Conservation (phyloP, 208 protist species). For the Sergeia podlipaevii region DNA sequence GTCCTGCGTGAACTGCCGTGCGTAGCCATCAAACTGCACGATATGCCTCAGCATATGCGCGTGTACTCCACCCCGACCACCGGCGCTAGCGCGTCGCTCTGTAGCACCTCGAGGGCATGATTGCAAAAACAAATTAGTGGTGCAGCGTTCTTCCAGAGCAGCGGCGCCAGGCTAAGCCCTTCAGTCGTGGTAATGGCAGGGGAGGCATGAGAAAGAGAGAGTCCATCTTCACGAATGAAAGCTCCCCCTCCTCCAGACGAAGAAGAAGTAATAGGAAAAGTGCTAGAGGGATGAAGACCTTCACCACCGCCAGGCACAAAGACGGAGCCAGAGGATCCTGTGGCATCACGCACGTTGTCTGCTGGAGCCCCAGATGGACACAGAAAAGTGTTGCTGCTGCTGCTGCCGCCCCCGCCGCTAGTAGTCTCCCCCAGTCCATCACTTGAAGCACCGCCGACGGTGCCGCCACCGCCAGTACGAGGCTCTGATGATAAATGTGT, state of each 20-base stretch:
- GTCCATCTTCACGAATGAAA: too few relatives aligned
- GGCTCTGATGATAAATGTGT: conserved; percentile 26
- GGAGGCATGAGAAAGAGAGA: conserved; percentile 2
- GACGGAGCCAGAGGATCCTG: not conserved
- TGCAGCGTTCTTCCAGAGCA: conserved; percentile 71
- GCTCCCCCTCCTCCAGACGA: too few relatives aligned
- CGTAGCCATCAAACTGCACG: conserved; percentile 46
- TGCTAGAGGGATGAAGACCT: too few relatives aligned
- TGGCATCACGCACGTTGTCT: not conserved
- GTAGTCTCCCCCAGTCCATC: not conserved
- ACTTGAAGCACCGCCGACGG: too few relatives aligned
- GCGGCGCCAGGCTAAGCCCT: conserved; percentile 27
- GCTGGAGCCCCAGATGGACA: not conserved
- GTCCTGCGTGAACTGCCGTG: conserved; percentile 26
- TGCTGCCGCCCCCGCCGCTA: not conserved
- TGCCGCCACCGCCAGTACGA: conserved; percentile 8
- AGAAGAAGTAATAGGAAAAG: too few relatives aligned
- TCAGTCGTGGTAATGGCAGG: not conserved
- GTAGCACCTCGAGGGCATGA: conserved; percentile 69
- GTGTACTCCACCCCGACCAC: conserved; percentile 65
- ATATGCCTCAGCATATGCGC: conserved; percentile 38
- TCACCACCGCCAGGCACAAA: too few relatives aligned
- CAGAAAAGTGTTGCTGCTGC: not conserved
- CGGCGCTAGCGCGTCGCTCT: conserved; percentile 43
- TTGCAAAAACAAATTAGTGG: conserved; percentile 43